Evolutionary conservation across 2,329 filamentous ascomycete species (phyloP).

Genomic region (Cercospora beticola): DNA sequence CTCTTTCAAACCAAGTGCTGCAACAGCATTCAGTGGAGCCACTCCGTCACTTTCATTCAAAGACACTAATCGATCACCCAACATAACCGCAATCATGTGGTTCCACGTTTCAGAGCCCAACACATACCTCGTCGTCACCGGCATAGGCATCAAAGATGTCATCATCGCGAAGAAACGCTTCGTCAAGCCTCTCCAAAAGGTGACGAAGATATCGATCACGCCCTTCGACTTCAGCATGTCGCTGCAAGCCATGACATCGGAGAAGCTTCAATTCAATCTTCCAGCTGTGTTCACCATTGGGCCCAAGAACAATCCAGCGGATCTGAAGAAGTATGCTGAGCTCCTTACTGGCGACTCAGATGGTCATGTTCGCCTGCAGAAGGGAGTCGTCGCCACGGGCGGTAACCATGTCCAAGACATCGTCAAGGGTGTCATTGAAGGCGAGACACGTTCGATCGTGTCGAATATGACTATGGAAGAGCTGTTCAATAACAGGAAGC

Average conservation of each 20-base stretch:
- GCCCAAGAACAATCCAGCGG: conserved; percentile 67
- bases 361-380: conserved; percentile 40
- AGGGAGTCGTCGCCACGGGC: conserved; percentile 45
- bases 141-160: conserved; percentile 71
- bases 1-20: not conserved
- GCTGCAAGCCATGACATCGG: conserved; percentile 83
- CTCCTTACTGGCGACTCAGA: conserved; percentile 66
- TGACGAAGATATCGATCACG: conserved; percentile 37
- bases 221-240: conserved; percentile 81
- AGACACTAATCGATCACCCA: not conserved
- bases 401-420: conserved; percentile 76
- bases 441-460: conserved; percentile 79
- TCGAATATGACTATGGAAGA: conserved; percentile 92
- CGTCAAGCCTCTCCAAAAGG: conserved; percentile 68
- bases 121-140: conserved; percentile 74
- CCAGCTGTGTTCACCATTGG: conserved; percentile 86
- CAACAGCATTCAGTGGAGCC: not conserved
- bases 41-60: not conserved
- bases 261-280: conserved; percentile 79
- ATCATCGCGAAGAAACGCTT: conserved; percentile 76
- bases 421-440: conserved; percentile 86
- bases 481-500: conserved; percentile 66
- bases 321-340: conserved; percentile 76
- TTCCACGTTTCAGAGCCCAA: conserved; percentile 68
- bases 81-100: conserved; percentile 31